These are phyloP conservation scores for Dittrichia graveolens DNA, from an alignment of 129 eudicot species.

Conservation along the genomic window DNA sequence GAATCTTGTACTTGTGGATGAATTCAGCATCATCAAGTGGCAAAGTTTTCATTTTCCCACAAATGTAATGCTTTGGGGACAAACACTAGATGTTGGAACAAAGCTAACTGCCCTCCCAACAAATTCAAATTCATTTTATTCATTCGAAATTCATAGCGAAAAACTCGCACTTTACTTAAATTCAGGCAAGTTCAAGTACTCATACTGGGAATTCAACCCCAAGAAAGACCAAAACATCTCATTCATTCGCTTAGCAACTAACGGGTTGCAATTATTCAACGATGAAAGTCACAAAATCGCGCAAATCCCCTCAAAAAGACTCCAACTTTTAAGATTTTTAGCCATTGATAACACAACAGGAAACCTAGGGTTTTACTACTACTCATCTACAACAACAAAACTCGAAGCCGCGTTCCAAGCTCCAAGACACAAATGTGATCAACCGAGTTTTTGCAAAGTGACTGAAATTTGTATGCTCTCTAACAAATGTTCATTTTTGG, in stretches of 20 bases:
- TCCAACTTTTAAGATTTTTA: slow-evolving; percentile 54
- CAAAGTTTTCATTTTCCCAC: slow-evolving; percentile 98
- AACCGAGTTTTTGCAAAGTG: slow-evolving; percentile 65
- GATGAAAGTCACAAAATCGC: slow-evolving; percentile 45
- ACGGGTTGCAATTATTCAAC: slow-evolving; percentile 55
- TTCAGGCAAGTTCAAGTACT: slow-evolving; percentile 59
- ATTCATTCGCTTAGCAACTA: slow-evolving; percentile 55
- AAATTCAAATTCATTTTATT: slow-evolving; percentile 54
- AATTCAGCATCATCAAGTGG: slow-evolving; percentile 62
- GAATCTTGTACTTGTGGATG: slow-evolving; percentile 71
- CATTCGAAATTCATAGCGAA: slow-evolving; percentile 72
- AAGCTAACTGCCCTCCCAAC: slow-evolving; percentile 59
- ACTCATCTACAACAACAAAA: slow-evolving; percentile 39
- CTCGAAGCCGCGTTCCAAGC: slow-evolving; percentile 72
- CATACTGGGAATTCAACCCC: slow-evolving; percentile 84
- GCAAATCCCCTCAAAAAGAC: slow-evolving; percentile 43
- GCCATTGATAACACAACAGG: slow-evolving; percentile 64
- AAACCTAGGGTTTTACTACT: slow-evolving; percentile 68
- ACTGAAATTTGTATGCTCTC: slow-evolving; percentile 64
- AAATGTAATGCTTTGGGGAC: slow-evolving; percentile 81
- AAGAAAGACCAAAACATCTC: slow-evolving; percentile 48
- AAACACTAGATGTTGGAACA: slow-evolving; percentile 68
- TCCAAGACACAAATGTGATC: slow-evolving; percentile 61
- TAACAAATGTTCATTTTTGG: slow-evolving; percentile 60
- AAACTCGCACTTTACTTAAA: slow-evolving; percentile 69